A percentile compares a stretch with the other conserved stretches of the same genome.
Evolutionary conservation across 179 eudicot species (phyloP).

Genomic region (Spinacia oleracea): DNA sequence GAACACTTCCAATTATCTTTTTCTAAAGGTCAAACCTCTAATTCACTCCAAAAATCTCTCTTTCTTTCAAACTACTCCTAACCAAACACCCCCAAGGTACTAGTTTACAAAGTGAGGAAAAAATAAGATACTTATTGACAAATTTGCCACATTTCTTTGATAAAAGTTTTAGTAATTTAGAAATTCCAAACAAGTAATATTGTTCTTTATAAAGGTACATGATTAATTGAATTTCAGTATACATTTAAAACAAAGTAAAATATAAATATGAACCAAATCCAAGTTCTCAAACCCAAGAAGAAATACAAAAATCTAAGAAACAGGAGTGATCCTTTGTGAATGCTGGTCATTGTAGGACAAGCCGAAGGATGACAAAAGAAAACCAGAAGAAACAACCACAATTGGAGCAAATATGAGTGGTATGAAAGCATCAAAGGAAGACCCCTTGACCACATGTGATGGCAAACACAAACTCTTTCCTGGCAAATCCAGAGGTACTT

Average conservation of each 20-base stretch:
- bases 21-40: too few relatives aligned
- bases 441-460: constrained; percentile 18
- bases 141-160: too few relatives aligned
- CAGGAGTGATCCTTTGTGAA: not conserved
- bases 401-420: constrained; percentile 27
- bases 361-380: not conserved
- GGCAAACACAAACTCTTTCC: constrained; percentile 30
- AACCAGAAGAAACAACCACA: constrained; percentile 26
- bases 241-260: not conserved
- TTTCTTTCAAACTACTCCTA: too few relatives aligned
- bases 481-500: constrained; percentile 27
- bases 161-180: too few relatives aligned
- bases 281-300: not conserved
- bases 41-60: too few relatives aligned
- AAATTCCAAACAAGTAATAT: too few relatives aligned
- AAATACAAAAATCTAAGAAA: too few relatives aligned
- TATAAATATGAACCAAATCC: not conserved
- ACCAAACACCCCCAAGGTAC: too few relatives aligned
- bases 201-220: not conserved
- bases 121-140: too few relatives aligned
- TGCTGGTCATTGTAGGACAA: constrained; percentile 8
- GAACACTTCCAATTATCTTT: too few relatives aligned
- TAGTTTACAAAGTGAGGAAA: too few relatives aligned
- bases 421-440: constrained; percentile 25
- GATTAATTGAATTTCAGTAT: not conserved